Evolutionary conservation across 768 basidiomycete genomes (phyloP).

Genomic region (Collybia mongolica): DNA sequence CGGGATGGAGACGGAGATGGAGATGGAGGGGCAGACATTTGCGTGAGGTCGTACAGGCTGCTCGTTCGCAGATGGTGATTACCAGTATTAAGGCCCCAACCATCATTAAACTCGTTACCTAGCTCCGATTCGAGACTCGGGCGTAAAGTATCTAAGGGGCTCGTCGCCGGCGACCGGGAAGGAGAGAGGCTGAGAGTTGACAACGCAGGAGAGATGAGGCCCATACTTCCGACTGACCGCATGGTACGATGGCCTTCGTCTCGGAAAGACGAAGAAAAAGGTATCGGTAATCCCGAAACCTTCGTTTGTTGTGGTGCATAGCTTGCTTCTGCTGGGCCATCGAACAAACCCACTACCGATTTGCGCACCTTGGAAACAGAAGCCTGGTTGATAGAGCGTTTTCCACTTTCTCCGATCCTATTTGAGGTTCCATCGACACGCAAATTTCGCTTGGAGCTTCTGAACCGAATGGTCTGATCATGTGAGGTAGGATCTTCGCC

Average conservation of each 20-base stretch:
- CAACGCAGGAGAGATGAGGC: slow-evolving; percentile 31
- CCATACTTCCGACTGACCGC: slow-evolving; percentile 28
- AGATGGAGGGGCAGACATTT: slow-evolving; percentile 41
- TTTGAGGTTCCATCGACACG: too few species aligned
- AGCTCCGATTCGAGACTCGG: slow-evolving; percentile 59
- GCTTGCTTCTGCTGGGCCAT: slow-evolving; percentile 24
- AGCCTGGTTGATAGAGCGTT: slow-evolving; percentile 14
- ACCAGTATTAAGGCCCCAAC: slow-evolving; percentile 33
- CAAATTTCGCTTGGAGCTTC: slow-evolving; percentile 43
- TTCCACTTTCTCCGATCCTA: slow-evolving; percentile 14
- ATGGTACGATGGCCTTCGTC: slow-evolving; percentile 23
- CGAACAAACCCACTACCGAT: slow-evolving; percentile 65
- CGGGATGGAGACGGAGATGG: slow-evolving; percentile 17
- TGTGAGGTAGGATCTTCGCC: slow-evolving; percentile 22
- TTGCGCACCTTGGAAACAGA: slow-evolving; percentile 35
- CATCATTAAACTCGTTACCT: slow-evolving; percentile 48
- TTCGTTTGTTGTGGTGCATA: slow-evolving; percentile 13
- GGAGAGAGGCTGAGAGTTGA: slow-evolving; percentile 30
- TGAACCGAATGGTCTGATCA: slow-evolving; percentile 44
- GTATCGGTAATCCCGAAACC: slow-evolving; percentile 19
- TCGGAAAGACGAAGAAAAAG: slow-evolving; percentile 32
- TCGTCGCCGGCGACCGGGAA: slow-evolving; percentile 18
- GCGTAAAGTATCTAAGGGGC: slow-evolving; percentile 16
- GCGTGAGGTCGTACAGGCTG: slow-evolving; percentile 54
- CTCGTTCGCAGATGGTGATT: slow-evolving; percentile 49